Evolutionary conservation across 768 basidiomycete genomes (phyloP), one percentile per base, ranked within the genome.

Genomic region (Hygrocybe punicea): DNA sequence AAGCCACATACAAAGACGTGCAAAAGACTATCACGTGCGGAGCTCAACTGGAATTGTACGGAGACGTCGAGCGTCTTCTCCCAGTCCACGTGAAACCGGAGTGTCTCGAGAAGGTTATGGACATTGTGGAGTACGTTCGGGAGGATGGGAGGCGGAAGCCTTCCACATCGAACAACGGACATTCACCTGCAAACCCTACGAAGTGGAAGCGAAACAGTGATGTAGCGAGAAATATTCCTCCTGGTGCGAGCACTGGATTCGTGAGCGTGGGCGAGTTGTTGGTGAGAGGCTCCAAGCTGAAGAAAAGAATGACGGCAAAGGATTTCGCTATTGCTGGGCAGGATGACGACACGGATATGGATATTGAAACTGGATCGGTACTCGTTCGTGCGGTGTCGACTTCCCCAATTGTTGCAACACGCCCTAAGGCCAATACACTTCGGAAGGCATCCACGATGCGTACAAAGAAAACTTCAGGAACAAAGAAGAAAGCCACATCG

Each of bases 11-110:
- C 72, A 83, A 85, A 59, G 86, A 91, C 63, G 91, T 98, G 2
- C 96, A 98, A 68, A 86, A 83, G 63, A 81, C 86, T 40, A 97
- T 99, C 67, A 81, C 86, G 49, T 84, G 86, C 54, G 93, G 93
- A 23, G 86, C 90, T 53, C 81, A 88, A 60, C 84, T 97, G 33
- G 94, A 98, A 69, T 80, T 98, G 9, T 99, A 93, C 64, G 85
- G 80, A n/a, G 97, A 99, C 68, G 91, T 96, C 51, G 83, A 86
- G 57, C 88, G 93, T 0, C 76, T 99, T 10, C 74, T 98, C 3
- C 94, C 96, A 0, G 82, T 81, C 36, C 80, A 90, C 59, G 71
- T 87, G 60, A 85, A 87, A 44, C 94, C 94, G 0, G 77, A 83
- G 58, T 87, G 84, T 62, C 71, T 92, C 34, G 90, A 95, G 72